These are phyloP conservation scores for Erythrophleum fordii DNA, from an alignment of 306 rosid species.

Conservation along the genomic window DNA sequence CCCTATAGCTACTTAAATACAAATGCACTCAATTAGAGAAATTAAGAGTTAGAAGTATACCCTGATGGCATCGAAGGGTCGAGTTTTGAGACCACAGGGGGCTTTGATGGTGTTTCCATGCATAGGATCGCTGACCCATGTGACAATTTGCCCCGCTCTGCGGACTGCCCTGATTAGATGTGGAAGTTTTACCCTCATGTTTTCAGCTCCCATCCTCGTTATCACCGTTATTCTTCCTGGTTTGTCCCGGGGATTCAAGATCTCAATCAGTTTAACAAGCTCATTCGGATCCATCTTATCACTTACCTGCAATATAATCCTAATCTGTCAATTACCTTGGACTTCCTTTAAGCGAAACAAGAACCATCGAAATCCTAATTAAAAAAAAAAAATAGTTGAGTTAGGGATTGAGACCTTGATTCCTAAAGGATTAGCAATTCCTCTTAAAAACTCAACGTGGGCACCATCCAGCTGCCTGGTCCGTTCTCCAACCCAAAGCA, in stretches of 20 bases:
- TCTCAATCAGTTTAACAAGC: constrained; percentile 75
- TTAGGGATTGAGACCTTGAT: constrained; percentile 61
- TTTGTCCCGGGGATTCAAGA: constrained; percentile 80
- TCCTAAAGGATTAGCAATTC: constrained; percentile 85
- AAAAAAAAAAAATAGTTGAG: too few relatives aligned
- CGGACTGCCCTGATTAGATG: constrained; percentile 83
- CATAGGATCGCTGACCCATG: constrained; percentile 95
- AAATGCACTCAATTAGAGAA: background rate
- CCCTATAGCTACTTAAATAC: background rate
- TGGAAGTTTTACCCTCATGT: constrained; percentile 85
- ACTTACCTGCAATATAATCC: constrained; percentile 63
- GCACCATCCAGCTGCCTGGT: constrained; percentile 92
- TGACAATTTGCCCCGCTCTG: constrained; percentile 73
- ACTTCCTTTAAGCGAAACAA: background rate
- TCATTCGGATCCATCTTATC: constrained; percentile 81
- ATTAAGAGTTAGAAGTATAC: constrained; percentile 41
- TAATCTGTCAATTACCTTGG: constrained; percentile 13
- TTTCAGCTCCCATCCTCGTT: constrained; percentile 93
- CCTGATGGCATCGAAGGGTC: constrained; percentile 81
- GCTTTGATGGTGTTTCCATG: constrained; percentile 92
- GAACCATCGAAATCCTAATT: too few relatives aligned
- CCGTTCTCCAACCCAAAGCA: constrained; percentile 88
- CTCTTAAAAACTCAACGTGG: constrained; percentile 84
- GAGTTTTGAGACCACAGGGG: constrained; percentile 89
- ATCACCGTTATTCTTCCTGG: constrained; percentile 81